phyloP scores from a whole-genome alignment of 495 filamentous ascomycete genomes.

The Podospora pseudopauciseta region DNA sequence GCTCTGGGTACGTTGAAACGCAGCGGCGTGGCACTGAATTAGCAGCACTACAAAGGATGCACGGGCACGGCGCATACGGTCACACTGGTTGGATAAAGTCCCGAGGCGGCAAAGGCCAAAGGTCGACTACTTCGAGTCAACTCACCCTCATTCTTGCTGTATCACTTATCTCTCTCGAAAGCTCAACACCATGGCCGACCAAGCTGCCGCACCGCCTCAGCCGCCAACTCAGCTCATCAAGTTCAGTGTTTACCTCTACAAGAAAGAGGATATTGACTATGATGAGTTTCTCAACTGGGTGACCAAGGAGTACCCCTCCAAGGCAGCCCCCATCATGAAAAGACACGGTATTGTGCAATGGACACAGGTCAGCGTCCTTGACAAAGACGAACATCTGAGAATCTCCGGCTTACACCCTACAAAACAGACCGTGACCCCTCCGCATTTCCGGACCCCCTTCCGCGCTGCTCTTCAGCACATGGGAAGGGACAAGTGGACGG shows the following conservation, averaged over 20 bases:
- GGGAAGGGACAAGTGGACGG: constrained; percentile 13
- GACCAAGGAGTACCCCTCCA: constrained; percentile 6
- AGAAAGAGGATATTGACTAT: constrained; percentile 10
- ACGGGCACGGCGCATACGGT: not conserved
- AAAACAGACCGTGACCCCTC: constrained; percentile 9
- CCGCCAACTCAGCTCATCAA: constrained; percentile 6
- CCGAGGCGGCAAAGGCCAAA: not conserved
- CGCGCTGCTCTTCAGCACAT: constrained; percentile 8
- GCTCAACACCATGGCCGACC: not conserved
- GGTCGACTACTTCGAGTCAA: not conserved
- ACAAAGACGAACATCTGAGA: not conserved
- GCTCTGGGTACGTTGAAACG: not conserved
- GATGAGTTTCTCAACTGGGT: constrained; percentile 18
- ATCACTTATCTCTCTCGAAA: not conserved
- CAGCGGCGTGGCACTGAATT: not conserved
- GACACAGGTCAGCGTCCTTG: constrained; percentile 11
- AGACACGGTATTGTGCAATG: constrained; percentile 15
- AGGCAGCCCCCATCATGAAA: constrained; percentile 13
- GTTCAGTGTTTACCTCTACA: constrained; percentile 14
- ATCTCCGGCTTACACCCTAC: not conserved
- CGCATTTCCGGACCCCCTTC: constrained; percentile 11
- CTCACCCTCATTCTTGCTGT: not conserved
- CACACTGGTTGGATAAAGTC: not conserved
- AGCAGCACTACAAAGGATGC: not conserved
- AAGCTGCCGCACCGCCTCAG: not conserved